phyloP scores from a whole-genome alignment of 306 rosid species.

The Rosa lucieae region DNA sequence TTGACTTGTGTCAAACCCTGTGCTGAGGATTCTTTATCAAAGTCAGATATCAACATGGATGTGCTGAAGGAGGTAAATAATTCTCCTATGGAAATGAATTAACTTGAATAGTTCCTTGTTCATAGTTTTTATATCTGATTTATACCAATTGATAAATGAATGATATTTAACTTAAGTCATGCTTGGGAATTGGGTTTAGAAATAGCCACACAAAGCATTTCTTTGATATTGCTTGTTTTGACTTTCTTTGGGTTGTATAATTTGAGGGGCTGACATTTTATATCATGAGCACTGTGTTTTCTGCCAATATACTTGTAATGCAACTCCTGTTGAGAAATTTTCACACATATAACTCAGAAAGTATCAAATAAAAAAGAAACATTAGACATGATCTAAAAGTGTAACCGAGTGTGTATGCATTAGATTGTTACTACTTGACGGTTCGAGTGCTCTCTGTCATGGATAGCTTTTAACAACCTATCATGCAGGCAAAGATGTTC shows the following conservation, averaged over 20 bases:
- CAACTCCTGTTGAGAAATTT: background rate
- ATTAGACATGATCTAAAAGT: background rate
- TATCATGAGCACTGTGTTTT: background rate
- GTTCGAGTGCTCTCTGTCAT: constrained; percentile 19
- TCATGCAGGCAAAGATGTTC: constrained; percentile 90
- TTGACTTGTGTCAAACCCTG: constrained; percentile 72
- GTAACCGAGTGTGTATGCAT: background rate
- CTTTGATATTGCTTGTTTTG: background rate
- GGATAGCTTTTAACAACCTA: constrained; percentile 20
- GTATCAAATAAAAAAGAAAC: background rate
- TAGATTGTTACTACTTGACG: background rate
- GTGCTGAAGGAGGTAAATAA: constrained; percentile 85
- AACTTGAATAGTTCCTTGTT: constrained; percentile 11
- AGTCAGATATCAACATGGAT: constrained; percentile 74
- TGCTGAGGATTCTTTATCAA: constrained; percentile 84
- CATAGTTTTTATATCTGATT: constrained; percentile 10
- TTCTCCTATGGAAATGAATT: constrained; percentile 18
- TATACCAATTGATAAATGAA: background rate
- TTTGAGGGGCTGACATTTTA: background rate
- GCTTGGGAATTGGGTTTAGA: background rate
- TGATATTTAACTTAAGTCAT: background rate
- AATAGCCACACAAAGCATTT: background rate
- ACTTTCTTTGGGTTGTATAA: background rate
- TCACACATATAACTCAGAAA: background rate
- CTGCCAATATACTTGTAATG: background rate